Base-by-base conservation (phyloP, 2,329 filamentous ascomycete species). In the Cytospora mali region DNA sequence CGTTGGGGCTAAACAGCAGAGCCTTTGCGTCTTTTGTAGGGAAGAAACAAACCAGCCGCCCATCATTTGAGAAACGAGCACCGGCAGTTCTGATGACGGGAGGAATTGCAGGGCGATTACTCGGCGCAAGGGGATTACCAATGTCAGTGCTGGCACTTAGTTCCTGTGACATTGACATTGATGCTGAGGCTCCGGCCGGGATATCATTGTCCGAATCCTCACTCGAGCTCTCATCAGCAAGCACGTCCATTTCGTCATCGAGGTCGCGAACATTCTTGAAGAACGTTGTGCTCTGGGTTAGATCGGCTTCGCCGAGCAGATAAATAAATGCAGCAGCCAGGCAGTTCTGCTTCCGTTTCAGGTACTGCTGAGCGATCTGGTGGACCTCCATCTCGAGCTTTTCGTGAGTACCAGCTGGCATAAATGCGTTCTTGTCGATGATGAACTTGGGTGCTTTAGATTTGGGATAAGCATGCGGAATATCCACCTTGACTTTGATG, bases 141-240 rank as follows among this genome's bases (percentile, higher is more conserved):
- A 80, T 76, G 55, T 85, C 83, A 25, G 77, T 78, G 64, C 81
- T 85, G 10, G 80, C 79, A 50, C 79, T 80, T 25, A 88, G 76
- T 67, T 88, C 85, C 66, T 87, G 85, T 7, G 85, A 88, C 82
- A 88, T 84, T 7, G 85, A 87, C 82, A 88, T 84, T 59, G 83
- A 81, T 14, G 80, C 82, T 10, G 82, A 84, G 21, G 80, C 81
- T 4, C 81, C 81, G 2, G 80, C 72, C 0, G 80, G 79, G 13
- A 84, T 82, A 27, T 82, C 79, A 52, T 79, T 79, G 25, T 93
- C 91, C 67, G 93, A 91, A 64, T 92, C 89, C 66, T 92, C 89
- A 69, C 91, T 96, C 3, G 92, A 97, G 68, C 91, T 94, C 67
- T 95, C 92, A 62, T 91, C 90, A 31, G 79, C 82, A 39, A 87